Percentiles rank a stretch among this genome's conserved stretches.
phyloP scores from a whole-genome alignment of 169 alveolate species.

The Plasmodium malariae region DNA sequence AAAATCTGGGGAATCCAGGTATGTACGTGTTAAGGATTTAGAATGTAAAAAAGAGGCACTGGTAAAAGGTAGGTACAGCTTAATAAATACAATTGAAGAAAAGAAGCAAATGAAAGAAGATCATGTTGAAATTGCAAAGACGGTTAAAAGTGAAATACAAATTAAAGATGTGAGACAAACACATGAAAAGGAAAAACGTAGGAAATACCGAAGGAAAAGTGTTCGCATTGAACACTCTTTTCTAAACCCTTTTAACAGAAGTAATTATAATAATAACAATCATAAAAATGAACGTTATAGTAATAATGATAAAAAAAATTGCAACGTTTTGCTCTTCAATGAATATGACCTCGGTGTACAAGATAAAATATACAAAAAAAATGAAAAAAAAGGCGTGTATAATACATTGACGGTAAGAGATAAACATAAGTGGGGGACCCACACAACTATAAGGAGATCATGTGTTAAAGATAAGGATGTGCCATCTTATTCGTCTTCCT shows the following conservation, averaged over 20 bases:
- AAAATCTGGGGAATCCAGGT: not conserved
- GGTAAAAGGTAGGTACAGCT: not conserved
- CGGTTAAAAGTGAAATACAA: not conserved
- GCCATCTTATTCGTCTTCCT: conserved; percentile 8
- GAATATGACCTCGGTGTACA: not conserved
- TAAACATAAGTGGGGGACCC: not conserved
- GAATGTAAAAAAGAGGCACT: not conserved
- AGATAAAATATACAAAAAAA: not conserved
- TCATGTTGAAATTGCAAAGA: not conserved
- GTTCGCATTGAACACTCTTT: conserved; percentile 69
- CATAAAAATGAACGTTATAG: conserved; percentile 4
- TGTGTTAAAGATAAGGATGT: not conserved
- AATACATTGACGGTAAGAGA: not conserved
- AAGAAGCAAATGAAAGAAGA: not conserved
- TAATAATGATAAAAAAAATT: conserved; percentile 8
- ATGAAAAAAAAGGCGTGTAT: not conserved
- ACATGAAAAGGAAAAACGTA: not conserved
- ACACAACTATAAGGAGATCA: not conserved
- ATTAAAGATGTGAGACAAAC: too few species aligned
- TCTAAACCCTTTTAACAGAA: conserved; percentile 68
- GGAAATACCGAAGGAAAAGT: conserved; percentile 58
- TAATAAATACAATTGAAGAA: conserved; percentile 23
- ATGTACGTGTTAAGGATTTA: not conserved
- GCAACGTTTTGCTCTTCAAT: not conserved
- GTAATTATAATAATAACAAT: too few species aligned